Evolutionary conservation across 179 eudicot genomes (phyloP), one percentile per base, ranked within the genome.

Genomic region (Silene coronaria): DNA sequence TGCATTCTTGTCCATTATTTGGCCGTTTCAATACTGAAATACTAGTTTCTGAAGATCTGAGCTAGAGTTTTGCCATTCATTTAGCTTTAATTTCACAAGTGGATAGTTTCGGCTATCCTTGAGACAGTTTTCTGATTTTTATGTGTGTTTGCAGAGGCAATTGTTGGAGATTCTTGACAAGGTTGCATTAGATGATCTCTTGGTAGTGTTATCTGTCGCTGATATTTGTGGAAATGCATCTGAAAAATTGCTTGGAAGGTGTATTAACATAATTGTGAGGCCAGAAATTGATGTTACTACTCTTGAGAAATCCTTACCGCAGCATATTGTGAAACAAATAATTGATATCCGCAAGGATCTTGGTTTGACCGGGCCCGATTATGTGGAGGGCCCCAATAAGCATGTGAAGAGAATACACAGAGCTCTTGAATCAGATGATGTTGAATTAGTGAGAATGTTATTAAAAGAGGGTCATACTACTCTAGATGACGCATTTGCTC

Each of bases 401-500:
- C 97, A 92, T 60, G 91, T 88, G 75, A 90, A 89, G 84, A 90
- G 96, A 81, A 86, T 91, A 69, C 97, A 91, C 76, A 83, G 95
- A 80, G 97, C 98, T 36, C 80, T 93, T 42, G 98, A 93, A 70
- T 93, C 97, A 5, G 92, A 93, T 68, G 98, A 93, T 81, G 97
- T 93, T 51, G 97, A 93, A 71, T 84, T 93, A 75, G 88, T 93
- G 30, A 84, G 87, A 76, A 88, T 91, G 95, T 81, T 93, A 57
- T 78, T 91, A 48, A 88, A 79, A 81, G 97, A 93, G 80, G 88
- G 85, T 10, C 91, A 86, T 82, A 87, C 93, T 3, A 86, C 82
- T 36, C 84, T 93, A 22, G 96, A 91, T 79, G 91, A 85, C 76
- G 91, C 98, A 7, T 85, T 75, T 78, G 98, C 97, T 3, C 89